Evolutionary conservation across 1,284 basidiomycete species (phyloP).

Genomic region (Cystobasidium sp.): DNA sequence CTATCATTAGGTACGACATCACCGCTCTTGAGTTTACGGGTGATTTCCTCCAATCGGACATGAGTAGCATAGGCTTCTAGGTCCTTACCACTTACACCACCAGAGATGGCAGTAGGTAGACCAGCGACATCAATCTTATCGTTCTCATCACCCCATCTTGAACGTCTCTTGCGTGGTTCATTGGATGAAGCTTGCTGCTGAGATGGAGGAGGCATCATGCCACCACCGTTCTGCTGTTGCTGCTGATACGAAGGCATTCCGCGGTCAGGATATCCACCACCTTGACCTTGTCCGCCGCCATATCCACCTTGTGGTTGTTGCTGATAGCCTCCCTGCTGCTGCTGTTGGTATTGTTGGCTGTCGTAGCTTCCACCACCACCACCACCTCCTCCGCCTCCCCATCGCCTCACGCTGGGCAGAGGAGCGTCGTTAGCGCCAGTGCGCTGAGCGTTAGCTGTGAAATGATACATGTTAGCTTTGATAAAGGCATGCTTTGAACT

Average conservation of each 20-base stretch:
- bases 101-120: constrained; percentile 87
- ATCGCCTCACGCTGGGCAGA: constrained; percentile 46
- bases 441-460: constrained; percentile 39
- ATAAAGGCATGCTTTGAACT: neutral
- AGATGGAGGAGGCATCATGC: constrained; percentile 25
- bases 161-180: constrained; percentile 85
- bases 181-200: constrained; percentile 58
- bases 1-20: constrained; percentile 95
- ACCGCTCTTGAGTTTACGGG: constrained; percentile 87
- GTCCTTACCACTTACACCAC: constrained; percentile 86
- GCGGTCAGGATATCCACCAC: constrained; percentile 44
- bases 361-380: constrained; percentile 12
- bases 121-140: constrained; percentile 81
- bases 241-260: constrained; percentile 45
- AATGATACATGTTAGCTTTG: neutral
- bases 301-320: constrained; percentile 22
- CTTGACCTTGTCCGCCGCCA: constrained; percentile 41
- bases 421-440: constrained; percentile 51
- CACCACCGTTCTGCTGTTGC: constrained; percentile 41
- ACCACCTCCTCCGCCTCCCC: constrained; percentile 46
- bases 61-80: constrained; percentile 95
- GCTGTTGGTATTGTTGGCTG: neutral
- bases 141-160: constrained; percentile 88
- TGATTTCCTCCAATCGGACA: constrained; percentile 94
- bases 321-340: constrained; percentile 3